Evolutionary conservation across 2,329 filamentous ascomycete genomes (phyloP).

Genomic region (Exophiala viscosa): DNA sequence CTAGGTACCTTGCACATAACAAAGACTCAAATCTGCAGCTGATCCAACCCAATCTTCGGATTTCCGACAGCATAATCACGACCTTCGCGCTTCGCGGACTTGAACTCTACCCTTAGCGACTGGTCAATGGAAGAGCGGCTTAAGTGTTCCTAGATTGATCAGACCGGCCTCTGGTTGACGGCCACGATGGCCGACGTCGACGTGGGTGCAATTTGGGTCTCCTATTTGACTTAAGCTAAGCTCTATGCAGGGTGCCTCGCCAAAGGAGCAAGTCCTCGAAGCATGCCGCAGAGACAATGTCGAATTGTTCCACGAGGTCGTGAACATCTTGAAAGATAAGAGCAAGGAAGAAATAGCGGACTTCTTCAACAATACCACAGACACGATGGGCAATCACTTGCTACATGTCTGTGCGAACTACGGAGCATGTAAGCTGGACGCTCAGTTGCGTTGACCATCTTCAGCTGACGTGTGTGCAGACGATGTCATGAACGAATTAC

Average conservation of each 20-base stretch:
- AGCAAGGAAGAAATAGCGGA: conserved; percentile 61
- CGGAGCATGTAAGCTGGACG: conserved; percentile 68
- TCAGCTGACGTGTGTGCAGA: conserved; percentile 31
- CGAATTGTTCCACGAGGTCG: conserved; percentile 72
- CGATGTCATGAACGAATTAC: conserved; percentile 46
- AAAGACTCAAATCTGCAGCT: not conserved
- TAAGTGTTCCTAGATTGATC: not conserved
- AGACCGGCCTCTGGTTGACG: not conserved
- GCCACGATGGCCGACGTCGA: conserved; percentile 42
- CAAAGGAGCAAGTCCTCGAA: conserved; percentile 82
- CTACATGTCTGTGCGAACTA: conserved; percentile 83
- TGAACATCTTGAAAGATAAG: conserved; percentile 59
- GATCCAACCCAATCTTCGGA: no score
- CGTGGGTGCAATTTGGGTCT: conserved; percentile 30
- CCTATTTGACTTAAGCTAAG: not conserved
- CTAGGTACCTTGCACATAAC: no score
- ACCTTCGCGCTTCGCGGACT: no score
- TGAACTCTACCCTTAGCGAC: no score
- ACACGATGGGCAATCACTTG: conserved; percentile 81
- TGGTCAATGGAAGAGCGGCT: not conserved
- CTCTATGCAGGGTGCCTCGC: conserved; percentile 68
- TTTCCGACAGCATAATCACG: no score
- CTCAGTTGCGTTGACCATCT: not conserved
- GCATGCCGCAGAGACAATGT: conserved; percentile 91
- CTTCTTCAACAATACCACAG: conserved; percentile 80